Percentiles rank a stretch among this genome's conserved stretches.
Evolutionary conservation across 768 basidiomycete species (phyloP).

Genomic region (Suillus occidentalis): DNA sequence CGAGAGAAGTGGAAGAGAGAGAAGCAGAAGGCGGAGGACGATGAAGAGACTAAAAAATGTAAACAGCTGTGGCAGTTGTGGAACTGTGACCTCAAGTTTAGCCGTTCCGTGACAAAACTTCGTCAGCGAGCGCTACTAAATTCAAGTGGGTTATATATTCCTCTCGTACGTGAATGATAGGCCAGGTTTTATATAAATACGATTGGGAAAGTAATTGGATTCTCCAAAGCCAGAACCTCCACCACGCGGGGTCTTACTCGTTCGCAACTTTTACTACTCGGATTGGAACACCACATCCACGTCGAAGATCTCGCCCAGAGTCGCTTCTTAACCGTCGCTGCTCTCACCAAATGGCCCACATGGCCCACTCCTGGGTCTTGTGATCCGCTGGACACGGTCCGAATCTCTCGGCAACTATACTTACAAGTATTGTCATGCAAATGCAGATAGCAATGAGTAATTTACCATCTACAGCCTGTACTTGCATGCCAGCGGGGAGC

Average conservation of each 20-base stretch:
- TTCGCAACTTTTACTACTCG: constrained; percentile 17
- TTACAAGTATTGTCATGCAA: background rate
- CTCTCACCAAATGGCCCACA: constrained; percentile 5
- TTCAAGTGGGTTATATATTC: background rate
- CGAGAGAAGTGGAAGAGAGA: constrained; percentile 15
- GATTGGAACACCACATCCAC: constrained; percentile 13
- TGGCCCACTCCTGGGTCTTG: constrained; percentile 17
- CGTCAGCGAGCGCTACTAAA: constrained; percentile 14
- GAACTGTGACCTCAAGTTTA: constrained; percentile 24
- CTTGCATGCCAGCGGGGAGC: background rate
- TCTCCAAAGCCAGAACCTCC: no score
- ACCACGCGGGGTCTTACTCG: constrained; percentile 24
- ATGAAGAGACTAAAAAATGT: constrained; percentile 20
- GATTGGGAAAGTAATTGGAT: constrained; percentile 19
- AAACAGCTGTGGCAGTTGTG: constrained; percentile 19
- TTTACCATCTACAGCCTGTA: constrained; percentile 5
- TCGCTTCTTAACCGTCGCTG: constrained; percentile 27
- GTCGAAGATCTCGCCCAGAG: constrained; percentile 19
- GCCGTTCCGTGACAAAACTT: constrained; percentile 25
- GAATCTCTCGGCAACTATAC: constrained; percentile 11
- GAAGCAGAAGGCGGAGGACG: constrained; percentile 13
- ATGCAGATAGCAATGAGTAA: background rate
- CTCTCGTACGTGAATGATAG: constrained; percentile 1
- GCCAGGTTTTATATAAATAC: constrained; percentile 8
- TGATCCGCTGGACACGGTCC: constrained; percentile 23